Evolutionary conservation across 768 basidiomycete genomes (phyloP), one percentile per base, ranked within the genome.

Genomic region (Mycena rosella): DNA sequence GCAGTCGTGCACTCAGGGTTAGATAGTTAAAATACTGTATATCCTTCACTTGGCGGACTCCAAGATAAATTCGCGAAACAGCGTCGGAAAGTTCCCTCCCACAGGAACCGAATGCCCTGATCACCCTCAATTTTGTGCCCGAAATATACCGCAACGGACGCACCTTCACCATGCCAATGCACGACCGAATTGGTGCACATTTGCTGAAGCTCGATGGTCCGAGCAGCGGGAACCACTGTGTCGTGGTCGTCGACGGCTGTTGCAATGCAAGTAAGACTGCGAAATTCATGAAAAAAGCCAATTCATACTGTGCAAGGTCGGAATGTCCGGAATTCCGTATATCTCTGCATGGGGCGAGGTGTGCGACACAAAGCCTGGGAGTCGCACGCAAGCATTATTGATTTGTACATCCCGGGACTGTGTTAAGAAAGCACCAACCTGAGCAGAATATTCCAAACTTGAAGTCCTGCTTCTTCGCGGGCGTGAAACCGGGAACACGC

Each of bases 391-490:
- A n/a, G n/a, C n/a, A n/a, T n/a, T n/a, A n/a, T n/a, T n/a, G n/a
- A n/a, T n/a, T n/a, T n/a, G n/a, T n/a, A n/a, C n/a, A n/a, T n/a
- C n/a, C n/a, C 1, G 5, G 24, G 26, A 29, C n/a, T n/a, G n/a
- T n/a, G n/a, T 1, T 15, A 9, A 10, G 11, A 44, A 47, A 17
- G 6, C 11, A 22, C 49, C n/a, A 30, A 70, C 73, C 73, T 52
- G 73, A 72, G 45, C 71, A 71, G 40, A 74, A 72, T 49, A 74
- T 72, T 24, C 66, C 73, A 53, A 74, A 74, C 45, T 74, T 74
- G 53, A 72, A 52, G 32, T 72, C 47, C 34, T 74, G 73, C 27
- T 61, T 26, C 44, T 60, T 54, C 15, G 58, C 29, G 4, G 72
- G 67, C 13, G 55, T 56, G 57, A 74, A 74, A 34, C 55, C 45